A percentile compares a stretch with the other conserved stretches of the same genome.
Evolutionary conservation across 352 stramenopile genomes (phyloP).

Genomic region (Globisporangium heterothallicum): DNA sequence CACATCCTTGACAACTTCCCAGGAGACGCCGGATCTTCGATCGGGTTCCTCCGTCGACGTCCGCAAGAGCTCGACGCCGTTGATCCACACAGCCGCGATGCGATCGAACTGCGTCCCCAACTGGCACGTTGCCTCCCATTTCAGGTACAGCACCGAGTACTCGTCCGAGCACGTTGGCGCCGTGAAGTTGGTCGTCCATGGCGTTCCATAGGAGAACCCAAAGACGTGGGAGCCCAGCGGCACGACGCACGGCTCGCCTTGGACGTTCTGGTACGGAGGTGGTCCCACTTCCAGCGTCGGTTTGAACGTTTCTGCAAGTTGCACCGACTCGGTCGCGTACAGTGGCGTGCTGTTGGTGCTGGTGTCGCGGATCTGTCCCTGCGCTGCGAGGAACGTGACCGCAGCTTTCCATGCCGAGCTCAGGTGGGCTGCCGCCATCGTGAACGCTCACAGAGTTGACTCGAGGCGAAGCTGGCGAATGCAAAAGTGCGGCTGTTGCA

Average conservation of each 20-base stretch:
- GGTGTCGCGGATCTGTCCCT: constrained; percentile 23
- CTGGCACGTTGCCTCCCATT: constrained; percentile 35
- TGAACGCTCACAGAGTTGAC: no score
- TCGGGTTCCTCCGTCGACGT: constrained; percentile 70
- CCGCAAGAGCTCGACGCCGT: constrained; percentile 62
- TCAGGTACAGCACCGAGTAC: constrained; percentile 55
- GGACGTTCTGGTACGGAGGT: constrained; percentile 37
- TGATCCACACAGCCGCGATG: constrained; percentile 68
- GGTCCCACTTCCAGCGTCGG: constrained; percentile 33
- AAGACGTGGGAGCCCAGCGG: constrained; percentile 47
- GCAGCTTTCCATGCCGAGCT: constrained; percentile 14
- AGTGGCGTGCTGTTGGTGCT: constrained; percentile 1
- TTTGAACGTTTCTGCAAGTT: constrained; percentile 14
- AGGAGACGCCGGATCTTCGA: constrained; percentile 32
- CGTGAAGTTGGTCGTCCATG: constrained; percentile 34
- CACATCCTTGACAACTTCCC: constrained; percentile 67
- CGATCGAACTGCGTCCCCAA: constrained; percentile 64
- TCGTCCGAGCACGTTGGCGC: constrained; percentile 32
- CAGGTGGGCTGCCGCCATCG: constrained; percentile 6
- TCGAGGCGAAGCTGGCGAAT: not conserved
- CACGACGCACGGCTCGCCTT: constrained; percentile 35
- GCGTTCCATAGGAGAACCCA: constrained; percentile 50
- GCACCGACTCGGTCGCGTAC: constrained; percentile 8
- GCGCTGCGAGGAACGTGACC: constrained; percentile 28
- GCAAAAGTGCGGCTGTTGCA: not conserved